A percentile compares a stretch with the other conserved stretches of the same genome.
phyloP scores from a whole-genome alignment of 2,329 filamentous ascomycete genomes.

The Ceratocystis cubensis region DNA sequence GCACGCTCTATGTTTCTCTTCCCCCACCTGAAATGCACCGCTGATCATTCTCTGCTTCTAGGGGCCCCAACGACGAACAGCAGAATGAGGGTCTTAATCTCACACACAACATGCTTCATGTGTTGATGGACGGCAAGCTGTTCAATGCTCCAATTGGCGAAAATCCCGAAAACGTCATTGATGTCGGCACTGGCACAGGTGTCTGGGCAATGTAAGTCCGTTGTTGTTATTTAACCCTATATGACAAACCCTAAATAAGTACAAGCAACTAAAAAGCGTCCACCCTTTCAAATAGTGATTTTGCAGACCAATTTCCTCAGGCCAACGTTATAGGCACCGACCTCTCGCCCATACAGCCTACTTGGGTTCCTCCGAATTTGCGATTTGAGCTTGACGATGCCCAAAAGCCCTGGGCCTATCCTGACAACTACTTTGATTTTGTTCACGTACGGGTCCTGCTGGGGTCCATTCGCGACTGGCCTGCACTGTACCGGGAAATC shows the following conservation, averaged over 20 bases:
- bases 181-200: slow-evolving; percentile 28
- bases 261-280: neutral
- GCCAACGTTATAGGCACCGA: slow-evolving; percentile 41
- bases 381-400: slow-evolving; percentile 52
- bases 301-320: slow-evolving; percentile 33
- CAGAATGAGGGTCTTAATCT: slow-evolving; percentile 23
- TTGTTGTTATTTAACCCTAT: slow-evolving; percentile 24
- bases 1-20: neutral
- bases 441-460: slow-evolving; percentile 45
- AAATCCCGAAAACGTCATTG: slow-evolving; percentile 27
- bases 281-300: slow-evolving; percentile 33
- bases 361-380: slow-evolving; percentile 45
- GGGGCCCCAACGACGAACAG: slow-evolving; percentile 25
- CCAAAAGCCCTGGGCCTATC: slow-evolving; percentile 37
- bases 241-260: neutral
- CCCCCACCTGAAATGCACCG: neutral
- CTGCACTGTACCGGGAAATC: slow-evolving; percentile 38
- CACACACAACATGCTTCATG: slow-evolving; percentile 18
- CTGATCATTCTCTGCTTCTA: slow-evolving; percentile 10
- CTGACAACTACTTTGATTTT: slow-evolving; percentile 41
- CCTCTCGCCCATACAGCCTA: slow-evolving; percentile 45
- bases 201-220: slow-evolving; percentile 29
- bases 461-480: slow-evolving; percentile 42
- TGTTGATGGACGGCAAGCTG: slow-evolving; percentile 21
- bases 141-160: slow-evolving; percentile 20